Base-by-base conservation (phyloP, 106 monocot genomes). In the Narthecium ossifragum region DNA sequence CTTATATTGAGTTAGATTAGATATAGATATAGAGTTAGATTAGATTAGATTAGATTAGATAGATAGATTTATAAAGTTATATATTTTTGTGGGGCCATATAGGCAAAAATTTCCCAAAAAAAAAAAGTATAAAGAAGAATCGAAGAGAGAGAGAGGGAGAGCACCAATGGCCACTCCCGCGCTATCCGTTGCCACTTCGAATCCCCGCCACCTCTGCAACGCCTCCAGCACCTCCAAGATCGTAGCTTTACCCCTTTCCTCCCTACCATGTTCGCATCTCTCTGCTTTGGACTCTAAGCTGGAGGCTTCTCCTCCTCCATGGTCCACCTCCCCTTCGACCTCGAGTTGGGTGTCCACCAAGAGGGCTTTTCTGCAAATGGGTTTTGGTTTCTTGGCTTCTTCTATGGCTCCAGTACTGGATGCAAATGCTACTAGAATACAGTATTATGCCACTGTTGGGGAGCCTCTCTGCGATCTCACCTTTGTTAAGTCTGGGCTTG, bases 371-470 rank as follows among this genome's bases (percentile, higher is more conserved):
- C 41, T 86, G 20, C 87, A 67, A 27, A 8, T 70, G 69, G 84
- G 80, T n/a, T 14, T 81, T 1, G 77, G 80, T 8, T 3, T 92
- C 29, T 61, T 84, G 6, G 72, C 78, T 12, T 60, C 80, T 10
- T 34, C 74, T 0, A 10, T 69, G 13, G 53, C 50, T 34, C 69
- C 58, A 9, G n/a, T n/a, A n/a, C 47, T 46, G n/a, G 88, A 79
- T 26, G 88, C 93, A 0, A 63, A 60, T 36, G 88, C 93, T 1
- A 88, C 93, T n/a, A 81, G 93, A 57, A 64, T 85, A 1, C 58
- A 85, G 71, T 93, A 93, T 59, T 93, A 76, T 49, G 93, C 93
- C 28, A 93, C 93, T 1, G 85, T 92, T 1, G 88, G 88, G 14
- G 93, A 93, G 58, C 79, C 70, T 3, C 59, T 82, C 30, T 93